Evolutionary conservation across 345 rosid genomes (phyloP).

Genomic region (Rhizophora mangle): DNA sequence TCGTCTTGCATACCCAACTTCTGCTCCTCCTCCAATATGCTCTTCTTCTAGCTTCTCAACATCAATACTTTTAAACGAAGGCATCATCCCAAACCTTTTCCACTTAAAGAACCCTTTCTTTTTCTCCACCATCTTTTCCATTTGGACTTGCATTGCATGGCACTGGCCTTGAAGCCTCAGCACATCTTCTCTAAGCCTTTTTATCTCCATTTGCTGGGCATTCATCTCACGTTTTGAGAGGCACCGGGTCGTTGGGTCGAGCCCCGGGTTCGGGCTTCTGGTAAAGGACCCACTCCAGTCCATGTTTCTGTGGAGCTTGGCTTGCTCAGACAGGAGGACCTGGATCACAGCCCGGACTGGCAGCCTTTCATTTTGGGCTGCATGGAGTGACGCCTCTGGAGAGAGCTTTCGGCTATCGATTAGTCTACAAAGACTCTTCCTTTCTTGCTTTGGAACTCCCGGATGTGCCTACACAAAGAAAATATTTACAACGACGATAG

Average conservation of each 20-base stretch:
- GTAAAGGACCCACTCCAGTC: slow-evolving; percentile 72
- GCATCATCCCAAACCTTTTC: slow-evolving; percentile 56
- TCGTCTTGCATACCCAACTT: slow-evolving; percentile 33
- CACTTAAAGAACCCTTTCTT: slow-evolving; percentile 76
- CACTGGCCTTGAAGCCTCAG: slow-evolving; percentile 57
- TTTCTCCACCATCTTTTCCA: slow-evolving; percentile 63
- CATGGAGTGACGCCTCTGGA: slow-evolving; percentile 75
- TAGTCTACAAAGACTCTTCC: slow-evolving; percentile 59
- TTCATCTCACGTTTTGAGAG: slow-evolving; percentile 63
- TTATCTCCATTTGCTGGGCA: slow-evolving; percentile 59
- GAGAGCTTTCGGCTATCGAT: slow-evolving; percentile 72
- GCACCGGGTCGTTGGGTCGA: slow-evolving; percentile 48
- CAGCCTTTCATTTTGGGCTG: slow-evolving; percentile 76
- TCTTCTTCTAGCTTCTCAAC: slow-evolving; percentile 40
- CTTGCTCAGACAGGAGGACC: slow-evolving; percentile 70
- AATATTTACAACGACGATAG: no score
- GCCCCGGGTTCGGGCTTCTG: slow-evolving; percentile 44
- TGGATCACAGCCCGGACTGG: slow-evolving; percentile 81
- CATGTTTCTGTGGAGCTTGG: slow-evolving; percentile 48
- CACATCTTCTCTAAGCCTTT: slow-evolving; percentile 63
- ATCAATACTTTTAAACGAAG: slow-evolving; percentile 36
- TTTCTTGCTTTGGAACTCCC: slow-evolving; percentile 61
- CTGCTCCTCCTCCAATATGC: slow-evolving; percentile 22
- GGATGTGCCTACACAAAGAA: slow-evolving; percentile 57
- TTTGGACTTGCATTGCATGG: slow-evolving; percentile 49